These are phyloP conservation scores for Ascochyta rabiei DNA, from an alignment of 2,329 filamentous ascomycete genomes.

Conservation along the genomic window DNA sequence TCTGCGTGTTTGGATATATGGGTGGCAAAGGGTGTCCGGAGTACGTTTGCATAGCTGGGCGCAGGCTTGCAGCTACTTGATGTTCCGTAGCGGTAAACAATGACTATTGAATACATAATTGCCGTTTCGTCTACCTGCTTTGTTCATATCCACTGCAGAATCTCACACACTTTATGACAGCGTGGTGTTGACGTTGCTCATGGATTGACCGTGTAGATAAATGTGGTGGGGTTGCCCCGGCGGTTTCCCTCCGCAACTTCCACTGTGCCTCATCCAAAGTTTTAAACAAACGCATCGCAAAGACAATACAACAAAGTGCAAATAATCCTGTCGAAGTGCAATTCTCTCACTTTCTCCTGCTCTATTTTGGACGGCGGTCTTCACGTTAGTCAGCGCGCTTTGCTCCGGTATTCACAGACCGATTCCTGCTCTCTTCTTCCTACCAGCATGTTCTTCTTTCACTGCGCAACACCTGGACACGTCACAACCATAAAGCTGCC, in stretches of 20 bases:
- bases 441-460: constrained; percentile 9
- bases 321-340: not conserved
- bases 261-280: not conserved
- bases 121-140: not conserved
- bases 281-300: constrained; percentile 5
- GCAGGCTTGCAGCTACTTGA: not conserved
- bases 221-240: constrained; percentile 1
- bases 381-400: not conserved
- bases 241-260: not conserved
- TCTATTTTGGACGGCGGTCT: no score
- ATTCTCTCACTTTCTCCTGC: not conserved
- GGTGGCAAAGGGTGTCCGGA: not conserved
- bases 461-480: not conserved
- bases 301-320: not conserved
- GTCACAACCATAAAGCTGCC: not conserved
- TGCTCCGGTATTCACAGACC: not conserved
- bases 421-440: not conserved
- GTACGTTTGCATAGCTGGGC: not conserved
- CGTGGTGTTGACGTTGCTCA: not conserved
- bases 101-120: not conserved
- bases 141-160: no score
- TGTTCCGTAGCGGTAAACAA: not conserved
- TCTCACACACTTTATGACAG: not conserved
- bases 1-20: not conserved
- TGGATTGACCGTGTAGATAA: not conserved